A percentile compares a stretch with the other conserved stretches of the same genome.
phyloP scores from a whole-genome alignment of 1,284 basidiomycete species.

The Inonotus hispidus region DNA sequence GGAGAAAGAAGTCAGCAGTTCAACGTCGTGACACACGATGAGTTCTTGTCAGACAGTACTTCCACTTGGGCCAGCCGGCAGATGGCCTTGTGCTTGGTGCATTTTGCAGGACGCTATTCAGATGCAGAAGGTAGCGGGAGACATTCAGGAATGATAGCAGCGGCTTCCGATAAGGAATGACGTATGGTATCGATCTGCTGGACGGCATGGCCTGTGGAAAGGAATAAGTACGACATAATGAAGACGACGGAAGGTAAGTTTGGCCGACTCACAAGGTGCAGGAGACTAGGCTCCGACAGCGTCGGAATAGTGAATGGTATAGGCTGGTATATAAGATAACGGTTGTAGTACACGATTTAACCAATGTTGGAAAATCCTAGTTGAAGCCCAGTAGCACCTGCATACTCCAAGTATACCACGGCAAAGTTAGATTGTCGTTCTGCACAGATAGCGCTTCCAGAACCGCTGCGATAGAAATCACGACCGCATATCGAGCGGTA shows the following conservation, averaged over 20 bases:
- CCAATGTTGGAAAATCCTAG: not conserved
- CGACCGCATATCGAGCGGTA: slow-evolving; percentile 46
- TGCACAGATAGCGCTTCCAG: slow-evolving; percentile 88
- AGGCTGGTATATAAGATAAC: not conserved
- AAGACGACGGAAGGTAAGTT: not conserved
- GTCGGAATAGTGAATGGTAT: not conserved
- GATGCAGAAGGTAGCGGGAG: no score
- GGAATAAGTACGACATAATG: not conserved
- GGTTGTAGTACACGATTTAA: not conserved
- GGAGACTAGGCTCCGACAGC: not conserved
- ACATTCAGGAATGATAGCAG: no score
- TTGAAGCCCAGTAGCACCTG: slow-evolving; percentile 48
- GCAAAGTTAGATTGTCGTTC: slow-evolving; percentile 91
- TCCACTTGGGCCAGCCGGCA: no score
- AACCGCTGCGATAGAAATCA: slow-evolving; percentile 60
- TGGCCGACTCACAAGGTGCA: not conserved
- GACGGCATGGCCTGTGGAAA: no score
- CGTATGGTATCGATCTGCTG: no score
- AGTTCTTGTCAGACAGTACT: no score
- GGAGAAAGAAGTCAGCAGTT: no score
- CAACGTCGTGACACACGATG: no score
- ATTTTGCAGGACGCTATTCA: no score
- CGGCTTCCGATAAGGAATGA: no score
- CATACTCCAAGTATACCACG: slow-evolving; percentile 85
- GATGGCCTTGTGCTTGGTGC: no score